phyloP scores from a whole-genome alignment of 495 filamentous ascomycete genomes.

The Aspergillus steynii region DNA sequence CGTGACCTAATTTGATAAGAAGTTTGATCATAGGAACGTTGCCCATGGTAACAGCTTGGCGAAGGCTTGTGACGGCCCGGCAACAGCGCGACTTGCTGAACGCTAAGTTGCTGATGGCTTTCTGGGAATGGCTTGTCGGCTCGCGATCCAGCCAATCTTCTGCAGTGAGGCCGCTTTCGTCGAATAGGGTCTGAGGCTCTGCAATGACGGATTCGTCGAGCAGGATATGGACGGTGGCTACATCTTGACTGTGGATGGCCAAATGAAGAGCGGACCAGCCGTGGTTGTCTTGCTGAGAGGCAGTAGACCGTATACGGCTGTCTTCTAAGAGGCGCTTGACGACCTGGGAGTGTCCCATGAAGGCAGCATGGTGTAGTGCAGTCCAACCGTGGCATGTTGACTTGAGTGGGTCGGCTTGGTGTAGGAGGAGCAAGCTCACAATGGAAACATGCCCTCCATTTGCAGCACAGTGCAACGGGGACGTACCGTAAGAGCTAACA shows the following conservation, averaged over 20 bases:
- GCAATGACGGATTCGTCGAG: slow-evolving; percentile 25
- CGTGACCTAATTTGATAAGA: slow-evolving; percentile 24
- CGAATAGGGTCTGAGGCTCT: slow-evolving; percentile 23
- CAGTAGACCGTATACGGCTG: slow-evolving; percentile 25
- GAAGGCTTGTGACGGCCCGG: slow-evolving; percentile 27
- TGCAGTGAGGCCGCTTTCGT: slow-evolving; percentile 33
- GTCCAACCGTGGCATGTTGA: slow-evolving; percentile 31
- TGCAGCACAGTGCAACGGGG: slow-evolving; percentile 34
- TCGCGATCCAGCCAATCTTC: slow-evolving; percentile 33
- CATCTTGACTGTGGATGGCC: slow-evolving; percentile 29
- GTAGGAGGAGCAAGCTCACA: slow-evolving; percentile 32
- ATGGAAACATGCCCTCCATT: slow-evolving; percentile 31
- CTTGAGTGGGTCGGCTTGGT: slow-evolving; percentile 26
- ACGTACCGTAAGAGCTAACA: slow-evolving; percentile 32
- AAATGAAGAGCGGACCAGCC: slow-evolving; percentile 38
- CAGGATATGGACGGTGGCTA: slow-evolving; percentile 25
- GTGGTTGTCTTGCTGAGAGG: slow-evolving; percentile 32
- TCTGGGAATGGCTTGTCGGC: slow-evolving; percentile 29
- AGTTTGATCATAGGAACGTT: slow-evolving; percentile 29
- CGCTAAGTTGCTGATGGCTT: slow-evolving; percentile 31
- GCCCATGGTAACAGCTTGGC: slow-evolving; percentile 27
- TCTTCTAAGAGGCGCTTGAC: slow-evolving; percentile 22
- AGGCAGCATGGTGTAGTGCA: slow-evolving; percentile 25
- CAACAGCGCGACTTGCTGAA: slow-evolving; percentile 34
- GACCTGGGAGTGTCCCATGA: slow-evolving; percentile 23